phyloP scores from a whole-genome alignment of 2,329 filamentous ascomycete species.

The Sclerotinia sclerotiorum region DNA sequence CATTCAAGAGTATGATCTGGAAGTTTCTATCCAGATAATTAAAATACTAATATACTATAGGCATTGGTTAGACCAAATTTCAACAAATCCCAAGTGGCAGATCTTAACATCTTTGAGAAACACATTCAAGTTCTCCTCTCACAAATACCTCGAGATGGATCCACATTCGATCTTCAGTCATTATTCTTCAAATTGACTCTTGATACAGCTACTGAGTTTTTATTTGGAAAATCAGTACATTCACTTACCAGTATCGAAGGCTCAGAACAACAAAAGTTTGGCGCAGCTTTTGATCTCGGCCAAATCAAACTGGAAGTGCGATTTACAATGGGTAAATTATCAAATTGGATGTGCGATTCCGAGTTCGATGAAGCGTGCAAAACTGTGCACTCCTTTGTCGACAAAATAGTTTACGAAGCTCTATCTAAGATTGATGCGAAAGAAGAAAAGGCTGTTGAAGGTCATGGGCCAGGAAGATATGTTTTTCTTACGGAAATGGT shows the following conservation, averaged over 20 bases:
- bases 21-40: neutral
- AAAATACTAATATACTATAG: constrained; percentile 18
- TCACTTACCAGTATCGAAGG: constrained; percentile 33
- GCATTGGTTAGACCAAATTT: constrained; percentile 56
- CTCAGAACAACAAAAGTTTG: constrained; percentile 45
- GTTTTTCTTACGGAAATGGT: constrained; percentile 59
- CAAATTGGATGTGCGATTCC: constrained; percentile 33
- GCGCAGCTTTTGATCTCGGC: constrained; percentile 50
- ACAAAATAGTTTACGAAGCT: constrained; percentile 48
- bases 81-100: constrained; percentile 56
- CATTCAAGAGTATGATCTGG: constrained; percentile 37
- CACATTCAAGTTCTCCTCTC: constrained; percentile 63
- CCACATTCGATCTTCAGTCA: constrained; percentile 59
- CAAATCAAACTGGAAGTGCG: constrained; percentile 45
- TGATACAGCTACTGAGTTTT: constrained; percentile 47
- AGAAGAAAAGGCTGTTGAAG: constrained; percentile 42
- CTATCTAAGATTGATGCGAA: constrained; percentile 32
- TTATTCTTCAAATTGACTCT: constrained; percentile 60
- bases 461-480: constrained; percentile 45
- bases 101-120: constrained; percentile 68
- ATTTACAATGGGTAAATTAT: constrained; percentile 45
- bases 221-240: constrained; percentile 57
- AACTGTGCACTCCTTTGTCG: constrained; percentile 50
- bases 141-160: constrained; percentile 56
- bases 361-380: constrained; percentile 38